Percentiles rank a stretch among this genome's conserved stretches.
phyloP scores from a whole-genome alignment of 371 early-diverging fungal species.

The Circinella umbellata region DNA sequence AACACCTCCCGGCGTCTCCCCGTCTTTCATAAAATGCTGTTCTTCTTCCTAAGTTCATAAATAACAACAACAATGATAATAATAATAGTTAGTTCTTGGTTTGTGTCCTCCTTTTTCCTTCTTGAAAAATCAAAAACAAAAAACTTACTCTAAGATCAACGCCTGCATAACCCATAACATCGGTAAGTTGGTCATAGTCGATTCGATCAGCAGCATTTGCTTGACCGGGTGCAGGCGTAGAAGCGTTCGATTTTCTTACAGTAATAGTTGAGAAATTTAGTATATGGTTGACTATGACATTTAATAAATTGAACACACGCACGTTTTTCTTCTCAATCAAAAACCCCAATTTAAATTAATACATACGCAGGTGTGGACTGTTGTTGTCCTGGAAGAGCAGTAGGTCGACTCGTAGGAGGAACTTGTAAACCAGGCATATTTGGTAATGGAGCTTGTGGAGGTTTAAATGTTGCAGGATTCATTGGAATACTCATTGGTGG shows the following conservation, averaged over 20 bases:
- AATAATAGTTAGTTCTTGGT: neutral
- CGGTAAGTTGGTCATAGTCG: conserved; percentile 72
- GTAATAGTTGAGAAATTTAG: too few relatives aligned
- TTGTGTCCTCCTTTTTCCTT: conserved; percentile 26
- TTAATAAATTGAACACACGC: too few relatives aligned
- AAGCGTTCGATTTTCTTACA: conserved; percentile 17
- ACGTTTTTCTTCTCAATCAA: too few relatives aligned
- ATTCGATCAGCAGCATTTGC: conserved; percentile 42
- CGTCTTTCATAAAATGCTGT: conserved; percentile 53
- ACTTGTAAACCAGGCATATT: conserved; percentile 30
- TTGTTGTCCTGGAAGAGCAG: conserved; percentile 17
- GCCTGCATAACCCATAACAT: conserved; percentile 89
- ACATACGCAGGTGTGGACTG: neutral
- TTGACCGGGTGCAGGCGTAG: conserved; percentile 25
- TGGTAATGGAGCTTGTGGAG: conserved; percentile 29
- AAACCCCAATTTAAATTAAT: neutral
- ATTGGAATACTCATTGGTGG: conserved; percentile 22
- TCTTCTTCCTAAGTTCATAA: conserved; percentile 55
- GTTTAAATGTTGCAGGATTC: conserved; percentile 34
- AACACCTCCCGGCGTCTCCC: conserved; percentile 26
- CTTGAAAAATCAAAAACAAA: too few relatives aligned
- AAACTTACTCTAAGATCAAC: conserved; percentile 64
- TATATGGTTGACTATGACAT: too few relatives aligned
- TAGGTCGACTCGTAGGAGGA: conserved; percentile 22
- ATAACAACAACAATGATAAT: neutral